These are phyloP conservation scores for Polyporus arcularius DNA, from an alignment of 768 basidiomycete species.

Conservation along the genomic window DNA sequence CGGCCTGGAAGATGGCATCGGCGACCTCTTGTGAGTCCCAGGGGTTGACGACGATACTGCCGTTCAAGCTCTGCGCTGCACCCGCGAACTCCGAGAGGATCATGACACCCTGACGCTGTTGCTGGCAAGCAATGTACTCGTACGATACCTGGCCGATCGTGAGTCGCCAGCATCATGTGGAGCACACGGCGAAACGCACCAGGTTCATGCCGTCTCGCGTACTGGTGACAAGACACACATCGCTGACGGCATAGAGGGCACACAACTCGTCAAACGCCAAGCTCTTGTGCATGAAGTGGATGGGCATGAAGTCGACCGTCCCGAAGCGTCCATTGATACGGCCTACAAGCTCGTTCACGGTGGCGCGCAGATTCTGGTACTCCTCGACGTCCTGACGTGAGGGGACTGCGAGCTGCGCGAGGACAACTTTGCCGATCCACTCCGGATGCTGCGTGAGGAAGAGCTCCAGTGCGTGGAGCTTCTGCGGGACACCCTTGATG, in stretches of 20 bases:
- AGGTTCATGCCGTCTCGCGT: slow-evolving; percentile 99
- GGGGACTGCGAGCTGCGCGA: slow-evolving; percentile 96
- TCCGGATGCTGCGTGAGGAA: slow-evolving; percentile 98
- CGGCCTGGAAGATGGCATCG: slow-evolving; percentile 93
- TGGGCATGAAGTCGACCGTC: slow-evolving; percentile 99
- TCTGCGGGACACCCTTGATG: slow-evolving; percentile 99
- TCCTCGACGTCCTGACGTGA: slow-evolving; percentile 99
- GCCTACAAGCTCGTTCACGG: slow-evolving; percentile 97
- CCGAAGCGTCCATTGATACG: slow-evolving; percentile 99
- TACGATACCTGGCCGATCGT: slow-evolving; percentile 77
- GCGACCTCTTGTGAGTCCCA: slow-evolving; percentile 99
- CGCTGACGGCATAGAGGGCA: slow-evolving; percentile 95
- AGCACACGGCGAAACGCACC: slow-evolving; percentile 51
- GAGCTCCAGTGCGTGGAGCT: slow-evolving; percentile 92
- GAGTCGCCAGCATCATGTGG: slow-evolving; percentile 9
- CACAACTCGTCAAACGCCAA: slow-evolving; percentile 93
- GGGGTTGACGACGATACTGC: slow-evolving; percentile 96
- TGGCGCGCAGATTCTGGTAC: slow-evolving; percentile 94
- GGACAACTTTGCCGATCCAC: slow-evolving; percentile 98
- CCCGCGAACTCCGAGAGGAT: slow-evolving; percentile 99
- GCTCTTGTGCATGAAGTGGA: slow-evolving; percentile 99
- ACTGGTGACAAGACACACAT: slow-evolving; percentile 93
- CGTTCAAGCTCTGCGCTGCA: slow-evolving; percentile 94
- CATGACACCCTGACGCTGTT: slow-evolving; percentile 91
- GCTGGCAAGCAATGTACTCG: slow-evolving; percentile 96